These are phyloP conservation scores for Polyporus arcularius DNA, from an alignment of 768 basidiomycete genomes.

Conservation along the genomic window DNA sequence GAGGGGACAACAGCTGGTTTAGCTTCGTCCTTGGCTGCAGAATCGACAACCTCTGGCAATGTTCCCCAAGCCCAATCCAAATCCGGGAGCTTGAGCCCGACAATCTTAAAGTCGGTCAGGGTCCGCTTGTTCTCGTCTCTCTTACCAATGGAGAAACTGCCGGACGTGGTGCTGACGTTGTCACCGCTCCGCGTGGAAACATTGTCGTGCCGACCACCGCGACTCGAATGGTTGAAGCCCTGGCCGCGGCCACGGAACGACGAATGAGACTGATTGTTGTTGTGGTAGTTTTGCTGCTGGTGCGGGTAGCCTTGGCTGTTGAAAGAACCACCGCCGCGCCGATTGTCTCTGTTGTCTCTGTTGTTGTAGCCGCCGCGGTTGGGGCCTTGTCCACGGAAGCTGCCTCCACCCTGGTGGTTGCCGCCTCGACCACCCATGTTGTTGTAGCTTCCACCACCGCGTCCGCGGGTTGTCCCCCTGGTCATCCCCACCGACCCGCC, in stretches of 20 bases:
- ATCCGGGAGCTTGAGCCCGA: slow-evolving; percentile 83
- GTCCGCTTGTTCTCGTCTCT: slow-evolving; percentile 89
- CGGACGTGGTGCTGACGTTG: slow-evolving; percentile 30
- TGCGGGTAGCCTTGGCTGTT: slow-evolving; percentile 38
- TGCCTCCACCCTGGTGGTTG: slow-evolving; percentile 43
- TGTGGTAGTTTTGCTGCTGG: slow-evolving; percentile 35
- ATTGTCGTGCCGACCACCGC: slow-evolving; percentile 42
- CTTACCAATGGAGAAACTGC: slow-evolving; percentile 52
- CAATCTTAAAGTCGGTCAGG: slow-evolving; percentile 97
- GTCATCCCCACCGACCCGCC: slow-evolving; percentile 40
- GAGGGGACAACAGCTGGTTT: slow-evolving; percentile 10
- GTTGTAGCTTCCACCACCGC: slow-evolving; percentile 39
- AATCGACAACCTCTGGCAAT: slow-evolving; percentile 34
- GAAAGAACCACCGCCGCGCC: slow-evolving; percentile 69
- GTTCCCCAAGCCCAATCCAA: slow-evolving; percentile 89
- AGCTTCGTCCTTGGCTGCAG: slow-evolving; percentile 30
- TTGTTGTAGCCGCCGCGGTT: slow-evolving; percentile 61
- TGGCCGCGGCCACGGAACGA: slow-evolving; percentile 65
- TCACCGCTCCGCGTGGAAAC: slow-evolving; percentile 48
- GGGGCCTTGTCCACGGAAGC: slow-evolving; percentile 62
- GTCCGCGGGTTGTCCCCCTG: slow-evolving; percentile 34
- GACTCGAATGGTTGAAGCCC: slow-evolving; percentile 42
- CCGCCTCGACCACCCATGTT: slow-evolving; percentile 47
- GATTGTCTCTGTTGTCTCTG: slow-evolving; percentile 64
- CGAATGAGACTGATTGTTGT: slow-evolving; percentile 33